Evolutionary conservation across 2,329 filamentous ascomycete genomes (phyloP).

Genomic region (Dothidotthia symphoricarpi): DNA sequence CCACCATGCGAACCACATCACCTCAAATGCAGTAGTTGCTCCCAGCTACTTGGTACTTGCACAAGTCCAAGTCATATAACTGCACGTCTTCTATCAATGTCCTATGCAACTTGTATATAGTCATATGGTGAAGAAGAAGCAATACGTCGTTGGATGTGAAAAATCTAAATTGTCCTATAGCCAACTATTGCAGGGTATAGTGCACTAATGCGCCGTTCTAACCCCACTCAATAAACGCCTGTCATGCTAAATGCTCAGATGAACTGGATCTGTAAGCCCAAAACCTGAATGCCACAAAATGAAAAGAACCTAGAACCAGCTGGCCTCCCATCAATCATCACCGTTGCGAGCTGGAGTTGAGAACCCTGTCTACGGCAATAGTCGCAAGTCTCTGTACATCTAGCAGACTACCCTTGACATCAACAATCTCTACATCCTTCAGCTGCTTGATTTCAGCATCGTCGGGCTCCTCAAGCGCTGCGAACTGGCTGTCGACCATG

Average conservation of each 20-base stretch:
- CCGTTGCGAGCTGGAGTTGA: constrained; percentile 8
- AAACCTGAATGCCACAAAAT: constrained; percentile 2
- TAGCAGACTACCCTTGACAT: constrained; percentile 44
- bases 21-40: too few species aligned
- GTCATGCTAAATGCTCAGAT: constrained; percentile 11
- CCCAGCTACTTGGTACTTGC: too few species aligned
- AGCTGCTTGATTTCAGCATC: constrained; percentile 58
- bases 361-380: constrained; percentile 40
- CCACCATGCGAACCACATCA: too few species aligned
- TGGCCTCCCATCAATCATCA: not conserved
- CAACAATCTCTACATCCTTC: constrained; percentile 48
- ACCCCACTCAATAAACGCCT: constrained; percentile 4
- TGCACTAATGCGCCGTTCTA: too few species aligned
- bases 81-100: too few species aligned
- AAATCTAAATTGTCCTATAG: too few species aligned
- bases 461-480: constrained; percentile 78
- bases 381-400: constrained; percentile 45
- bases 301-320: not conserved
- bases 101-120: too few species aligned
- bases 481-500: constrained; percentile 93
- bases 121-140: too few species aligned
- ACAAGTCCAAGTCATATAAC: too few species aligned
- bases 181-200: too few species aligned
- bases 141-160: too few species aligned
- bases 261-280: not conserved